Conservation (phyloP, 495 filamentous ascomycete genomes). For the Letharia lupina region DNA sequence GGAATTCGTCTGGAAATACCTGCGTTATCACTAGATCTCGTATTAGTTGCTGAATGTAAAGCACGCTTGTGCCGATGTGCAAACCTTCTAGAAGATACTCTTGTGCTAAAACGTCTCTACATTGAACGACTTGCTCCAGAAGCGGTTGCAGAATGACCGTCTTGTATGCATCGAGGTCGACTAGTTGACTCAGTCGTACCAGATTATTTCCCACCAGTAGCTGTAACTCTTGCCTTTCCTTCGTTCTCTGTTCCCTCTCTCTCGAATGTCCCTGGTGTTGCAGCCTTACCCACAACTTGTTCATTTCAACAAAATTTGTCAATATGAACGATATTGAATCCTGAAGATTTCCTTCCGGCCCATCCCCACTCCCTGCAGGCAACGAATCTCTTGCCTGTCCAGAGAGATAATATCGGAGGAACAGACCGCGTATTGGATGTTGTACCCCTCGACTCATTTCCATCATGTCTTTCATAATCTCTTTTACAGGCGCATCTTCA, state of each 20-base stretch:
- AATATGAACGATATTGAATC: constrained; percentile 95
- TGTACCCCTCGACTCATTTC: constrained; percentile 98
- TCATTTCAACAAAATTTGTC: constrained; percentile 99
- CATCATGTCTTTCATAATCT: constrained; percentile 99
- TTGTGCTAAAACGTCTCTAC: constrained; percentile 90
- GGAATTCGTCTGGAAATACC: constrained; percentile 97
- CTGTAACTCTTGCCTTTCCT: constrained; percentile 91
- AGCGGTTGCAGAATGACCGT: constrained; percentile 80
- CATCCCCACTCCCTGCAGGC: constrained; percentile 72
- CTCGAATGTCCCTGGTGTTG: constrained; percentile 97
- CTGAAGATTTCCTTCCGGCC: constrained; percentile 89
- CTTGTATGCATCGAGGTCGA: constrained; percentile 90
- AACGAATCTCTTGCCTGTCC: constrained; percentile 87
- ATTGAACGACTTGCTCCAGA: constrained; percentile 94
- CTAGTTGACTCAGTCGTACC: constrained; percentile 87
- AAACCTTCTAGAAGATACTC: constrained; percentile 89
- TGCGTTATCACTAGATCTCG: constrained; percentile 74
- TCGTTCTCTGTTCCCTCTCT: constrained; percentile 84
- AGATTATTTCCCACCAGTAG: constrained; percentile 93
- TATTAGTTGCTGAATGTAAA: constrained; percentile 24
- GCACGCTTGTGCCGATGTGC: constrained; percentile 3
- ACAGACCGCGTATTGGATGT: constrained; percentile 89
- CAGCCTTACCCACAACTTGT: constrained; percentile 95
- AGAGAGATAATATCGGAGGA: constrained; percentile 89
- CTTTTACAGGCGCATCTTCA: constrained; percentile 95